Percentiles rank a stretch among this genome's conserved stretches.
These are phyloP conservation scores for Rhodotorula sp. DNA, from an alignment of 1,284 basidiomycete species.

Conservation along the genomic window DNA sequence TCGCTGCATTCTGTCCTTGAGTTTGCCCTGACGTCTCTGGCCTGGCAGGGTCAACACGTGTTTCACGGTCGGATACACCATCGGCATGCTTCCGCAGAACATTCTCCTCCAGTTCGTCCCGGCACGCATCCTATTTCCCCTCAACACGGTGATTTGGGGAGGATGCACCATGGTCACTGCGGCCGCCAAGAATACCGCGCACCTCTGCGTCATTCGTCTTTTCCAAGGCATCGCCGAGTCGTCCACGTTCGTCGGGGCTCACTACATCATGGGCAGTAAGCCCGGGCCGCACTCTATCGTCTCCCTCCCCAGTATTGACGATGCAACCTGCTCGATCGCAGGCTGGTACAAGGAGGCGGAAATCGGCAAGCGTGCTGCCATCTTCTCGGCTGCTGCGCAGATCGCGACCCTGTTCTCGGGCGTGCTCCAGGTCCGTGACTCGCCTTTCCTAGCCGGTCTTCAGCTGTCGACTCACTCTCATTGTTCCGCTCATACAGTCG, in stretches of 20 bases:
- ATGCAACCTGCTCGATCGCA: slow-evolving; percentile 69
- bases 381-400: slow-evolving; percentile 69
- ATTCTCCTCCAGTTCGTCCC: slow-evolving; percentile 47
- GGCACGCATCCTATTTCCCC: slow-evolving; percentile 40
- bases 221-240: slow-evolving; percentile 69
- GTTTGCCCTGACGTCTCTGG: slow-evolving; percentile 34
- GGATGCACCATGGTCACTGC: slow-evolving; percentile 39
- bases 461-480: no score
- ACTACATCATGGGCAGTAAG: slow-evolving; percentile 67
- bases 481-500: slow-evolving; percentile 66
- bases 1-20: no score
- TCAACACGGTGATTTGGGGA: slow-evolving; percentile 43
- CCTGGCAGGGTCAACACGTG: slow-evolving; percentile 50
- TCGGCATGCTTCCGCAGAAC: slow-evolving; percentile 47
- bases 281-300: slow-evolving; percentile 51
- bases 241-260: slow-evolving; percentile 70
- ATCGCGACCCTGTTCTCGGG: slow-evolving; percentile 64
- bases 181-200: slow-evolving; percentile 37
- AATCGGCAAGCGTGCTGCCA: slow-evolving; percentile 68
- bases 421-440: no score
- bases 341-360: slow-evolving; percentile 72
- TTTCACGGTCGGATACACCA: slow-evolving; percentile 49
- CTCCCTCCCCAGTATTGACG: slow-evolving; percentile 52
- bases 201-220: slow-evolving; percentile 72
- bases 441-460: no score